Conservation (phyloP, 257 asterid genomes). For the Solanum chilense region DNA sequence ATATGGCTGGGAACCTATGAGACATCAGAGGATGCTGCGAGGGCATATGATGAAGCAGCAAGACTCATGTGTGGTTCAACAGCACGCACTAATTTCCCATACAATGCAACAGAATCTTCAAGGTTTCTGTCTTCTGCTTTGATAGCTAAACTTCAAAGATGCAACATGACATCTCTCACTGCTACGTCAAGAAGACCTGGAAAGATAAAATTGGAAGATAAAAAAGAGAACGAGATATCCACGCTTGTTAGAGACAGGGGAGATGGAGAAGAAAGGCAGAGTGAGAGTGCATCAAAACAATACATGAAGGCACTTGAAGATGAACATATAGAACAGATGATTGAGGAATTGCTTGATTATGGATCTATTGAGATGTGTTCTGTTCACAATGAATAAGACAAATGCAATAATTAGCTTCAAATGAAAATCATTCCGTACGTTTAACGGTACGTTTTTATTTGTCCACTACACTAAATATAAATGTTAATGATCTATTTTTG, state of each 20-base stretch:
- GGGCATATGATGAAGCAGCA: constrained; percentile 81
- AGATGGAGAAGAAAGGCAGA: not conserved
- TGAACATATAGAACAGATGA: constrained; percentile 65
- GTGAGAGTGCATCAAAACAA: constrained; percentile 6
- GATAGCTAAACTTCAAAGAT: constrained; percentile 52
- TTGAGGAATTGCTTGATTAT: constrained; percentile 50
- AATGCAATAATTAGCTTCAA: not conserved
- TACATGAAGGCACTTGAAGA: constrained; percentile 37
- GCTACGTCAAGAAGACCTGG: constrained; percentile 20
- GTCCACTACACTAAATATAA: too few species aligned
- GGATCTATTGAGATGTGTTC: constrained; percentile 47
- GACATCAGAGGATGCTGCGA: constrained; percentile 76
- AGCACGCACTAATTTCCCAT: constrained; percentile 55
- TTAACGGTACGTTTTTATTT: too few species aligned
- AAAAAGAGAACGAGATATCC: not conserved
- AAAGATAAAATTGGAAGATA: not conserved
- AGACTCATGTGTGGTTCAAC: constrained; percentile 56
- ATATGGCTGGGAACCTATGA: constrained; percentile 77
- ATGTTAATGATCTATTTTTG: too few species aligned
- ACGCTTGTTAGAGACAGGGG: not conserved
- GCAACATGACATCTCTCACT: constrained; percentile 49
- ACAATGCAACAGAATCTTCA: constrained; percentile 15
- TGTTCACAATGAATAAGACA: constrained; percentile 10
- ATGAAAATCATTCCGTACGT: not conserved
- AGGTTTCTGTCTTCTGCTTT: constrained; percentile 45